Conservation (phyloP, 2,329 filamentous ascomycete genomes). For the Ophiostoma populinum region DNA sequence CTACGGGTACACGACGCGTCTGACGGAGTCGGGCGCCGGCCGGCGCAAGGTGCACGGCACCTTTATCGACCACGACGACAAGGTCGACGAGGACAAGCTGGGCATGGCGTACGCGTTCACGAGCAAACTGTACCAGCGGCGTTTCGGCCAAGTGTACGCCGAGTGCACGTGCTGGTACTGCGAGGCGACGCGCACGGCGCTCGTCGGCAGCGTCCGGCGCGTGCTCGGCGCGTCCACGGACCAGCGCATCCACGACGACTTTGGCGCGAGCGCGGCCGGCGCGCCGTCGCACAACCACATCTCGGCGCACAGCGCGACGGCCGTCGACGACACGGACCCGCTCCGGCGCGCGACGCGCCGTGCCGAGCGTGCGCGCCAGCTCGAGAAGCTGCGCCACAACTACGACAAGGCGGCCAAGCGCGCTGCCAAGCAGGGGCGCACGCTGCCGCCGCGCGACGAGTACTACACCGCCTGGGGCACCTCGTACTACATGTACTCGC, state of each 20-base stretch:
- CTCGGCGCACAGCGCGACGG: conserved; percentile 53
- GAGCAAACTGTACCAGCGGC: conserved; percentile 47
- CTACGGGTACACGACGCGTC: conserved; percentile 33
- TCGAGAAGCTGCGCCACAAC: background rate
- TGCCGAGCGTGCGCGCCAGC: background rate
- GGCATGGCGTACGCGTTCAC: conserved; percentile 56
- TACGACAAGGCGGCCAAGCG: conserved; percentile 3
- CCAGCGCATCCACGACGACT: conserved; percentile 26
- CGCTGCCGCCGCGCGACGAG: conserved; percentile 1
- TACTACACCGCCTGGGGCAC: conserved; percentile 3
- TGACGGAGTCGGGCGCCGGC: conserved; percentile 14
- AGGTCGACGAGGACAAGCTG: conserved; percentile 52
- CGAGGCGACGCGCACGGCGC: conserved; percentile 44
- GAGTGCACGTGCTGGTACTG: conserved; percentile 78
- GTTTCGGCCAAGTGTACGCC: conserved; percentile 49
- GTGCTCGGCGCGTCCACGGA: conserved; percentile 28
- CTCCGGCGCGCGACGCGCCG: background rate
- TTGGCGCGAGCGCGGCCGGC: conserved; percentile 28
- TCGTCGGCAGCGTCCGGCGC: conserved; percentile 29
- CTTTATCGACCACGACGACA: conserved; percentile 73
- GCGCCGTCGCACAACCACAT: conserved; percentile 48
- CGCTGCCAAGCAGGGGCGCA: conserved; percentile 1
- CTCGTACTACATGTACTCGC: conserved; percentile 2
- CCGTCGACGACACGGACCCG: background rate
- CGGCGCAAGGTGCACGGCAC: conserved; percentile 15